phyloP scores from a whole-genome alignment of 192 early-diverging fungal genomes.

The Podila epicladia region DNA sequence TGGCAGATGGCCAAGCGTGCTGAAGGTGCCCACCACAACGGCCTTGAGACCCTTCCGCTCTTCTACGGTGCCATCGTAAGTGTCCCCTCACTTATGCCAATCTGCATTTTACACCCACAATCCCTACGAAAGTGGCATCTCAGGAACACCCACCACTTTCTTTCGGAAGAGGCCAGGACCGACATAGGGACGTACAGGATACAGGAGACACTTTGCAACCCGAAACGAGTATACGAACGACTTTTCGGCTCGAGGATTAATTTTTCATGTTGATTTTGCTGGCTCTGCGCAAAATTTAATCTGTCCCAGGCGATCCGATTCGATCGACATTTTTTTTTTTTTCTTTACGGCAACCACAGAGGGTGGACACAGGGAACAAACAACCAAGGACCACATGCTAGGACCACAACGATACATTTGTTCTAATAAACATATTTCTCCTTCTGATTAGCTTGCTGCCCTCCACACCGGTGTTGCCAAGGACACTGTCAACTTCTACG shows the following conservation, averaged over 20 bases:
- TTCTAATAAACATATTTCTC: neutral
- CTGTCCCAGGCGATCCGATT: too few species aligned
- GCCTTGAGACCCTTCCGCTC: conserved; percentile 46
- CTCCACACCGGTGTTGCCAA: conserved; percentile 44
- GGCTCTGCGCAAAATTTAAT: too few species aligned
- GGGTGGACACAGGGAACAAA: too few species aligned
- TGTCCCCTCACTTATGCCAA: neutral
- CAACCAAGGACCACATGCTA: too few species aligned
- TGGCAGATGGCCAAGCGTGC: conserved; percentile 52
- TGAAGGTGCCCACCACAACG: conserved; percentile 50
- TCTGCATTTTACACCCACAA: neutral
- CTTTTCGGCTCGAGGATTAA: too few species aligned
- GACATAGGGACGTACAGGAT: too few species aligned
- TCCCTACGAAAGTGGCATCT: neutral
- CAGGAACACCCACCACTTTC: neutral
- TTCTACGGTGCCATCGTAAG: conserved; percentile 52
- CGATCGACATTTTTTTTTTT: neutral
- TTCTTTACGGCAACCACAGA: conserved; percentile 15
- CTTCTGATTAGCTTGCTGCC: conserved; percentile 30
- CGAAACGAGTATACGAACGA: too few species aligned
- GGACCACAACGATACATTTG: neutral
- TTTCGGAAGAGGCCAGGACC: too few species aligned
- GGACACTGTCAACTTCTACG: conserved; percentile 39
- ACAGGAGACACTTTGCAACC: too few species aligned
- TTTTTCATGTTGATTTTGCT: too few species aligned